Conservation (phyloP, 306 rosid species). For the Delonix regia region DNA sequence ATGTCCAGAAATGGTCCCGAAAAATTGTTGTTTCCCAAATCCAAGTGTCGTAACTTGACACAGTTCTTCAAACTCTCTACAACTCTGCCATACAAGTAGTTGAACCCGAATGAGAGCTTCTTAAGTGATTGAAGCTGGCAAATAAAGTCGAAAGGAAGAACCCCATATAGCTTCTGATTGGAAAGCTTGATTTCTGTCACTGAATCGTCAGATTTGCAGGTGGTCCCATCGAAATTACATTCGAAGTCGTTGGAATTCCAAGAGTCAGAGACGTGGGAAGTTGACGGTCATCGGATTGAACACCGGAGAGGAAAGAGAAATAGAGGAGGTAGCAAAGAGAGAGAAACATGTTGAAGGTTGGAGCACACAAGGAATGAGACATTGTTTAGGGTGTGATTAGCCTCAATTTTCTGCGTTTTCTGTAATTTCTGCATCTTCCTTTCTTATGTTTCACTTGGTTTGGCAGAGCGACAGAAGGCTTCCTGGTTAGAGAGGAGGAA, state of each 20-base stretch:
- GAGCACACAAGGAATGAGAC: slow-evolving; percentile 2
- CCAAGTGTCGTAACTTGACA: slow-evolving; percentile 54
- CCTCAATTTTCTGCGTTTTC: too few species aligned
- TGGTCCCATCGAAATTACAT: slow-evolving; percentile 61
- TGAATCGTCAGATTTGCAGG: slow-evolving; percentile 48
- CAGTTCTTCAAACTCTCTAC: slow-evolving; percentile 63
- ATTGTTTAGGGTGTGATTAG: neutral
- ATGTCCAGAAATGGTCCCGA: slow-evolving; percentile 64
- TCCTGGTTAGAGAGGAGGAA: too few species aligned
- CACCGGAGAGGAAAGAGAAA: slow-evolving; percentile 39
- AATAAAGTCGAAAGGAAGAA: slow-evolving; percentile 59
- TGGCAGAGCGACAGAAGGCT: too few species aligned
- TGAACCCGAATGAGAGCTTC: slow-evolving; percentile 68
- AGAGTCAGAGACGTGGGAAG: slow-evolving; percentile 35
- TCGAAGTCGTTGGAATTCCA: slow-evolving; percentile 48
- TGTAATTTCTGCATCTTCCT: too few species aligned
- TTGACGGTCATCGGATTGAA: slow-evolving; percentile 53
- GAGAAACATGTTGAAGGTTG: slow-evolving; percentile 41
- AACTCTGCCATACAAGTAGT: slow-evolving; percentile 48
- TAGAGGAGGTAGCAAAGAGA: slow-evolving; percentile 30
- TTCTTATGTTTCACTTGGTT: too few species aligned
- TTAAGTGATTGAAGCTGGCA: slow-evolving; percentile 62
- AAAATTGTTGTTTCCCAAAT: slow-evolving; percentile 73
- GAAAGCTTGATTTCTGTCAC: slow-evolving; percentile 71
- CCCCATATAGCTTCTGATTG: slow-evolving; percentile 48